These are phyloP conservation scores for Penicillium taxi DNA, from an alignment of 495 filamentous ascomycete species.

Conservation along the genomic window DNA sequence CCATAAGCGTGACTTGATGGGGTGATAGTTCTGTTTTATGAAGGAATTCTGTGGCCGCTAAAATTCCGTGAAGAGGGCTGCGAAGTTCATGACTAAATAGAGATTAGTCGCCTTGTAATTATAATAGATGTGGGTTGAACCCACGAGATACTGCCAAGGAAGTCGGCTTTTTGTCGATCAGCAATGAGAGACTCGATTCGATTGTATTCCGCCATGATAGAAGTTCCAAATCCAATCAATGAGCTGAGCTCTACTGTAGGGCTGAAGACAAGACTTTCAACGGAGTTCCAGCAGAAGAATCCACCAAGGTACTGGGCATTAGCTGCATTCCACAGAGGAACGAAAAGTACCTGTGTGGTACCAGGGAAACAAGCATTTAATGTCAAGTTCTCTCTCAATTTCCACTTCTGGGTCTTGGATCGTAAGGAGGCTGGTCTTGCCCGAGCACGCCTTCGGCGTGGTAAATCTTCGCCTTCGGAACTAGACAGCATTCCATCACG, in stretches of 20 bases:
- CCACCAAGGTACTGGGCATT: slow-evolving; percentile 61
- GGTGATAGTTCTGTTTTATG: slow-evolving; percentile 31
- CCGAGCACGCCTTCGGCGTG: slow-evolving; percentile 17
- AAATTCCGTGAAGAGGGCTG: slow-evolving; percentile 65
- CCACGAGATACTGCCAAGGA: slow-evolving; percentile 62
- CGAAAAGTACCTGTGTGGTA: slow-evolving; percentile 34
- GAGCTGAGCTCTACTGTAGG: slow-evolving; percentile 35
- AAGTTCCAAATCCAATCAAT: slow-evolving; percentile 54
- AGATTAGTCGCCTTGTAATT: slow-evolving; percentile 22
- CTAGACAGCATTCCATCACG: slow-evolving; percentile 35
- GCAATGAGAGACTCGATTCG: slow-evolving; percentile 48
- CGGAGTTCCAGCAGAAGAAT: slow-evolving; percentile 53
- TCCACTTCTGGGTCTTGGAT: slow-evolving; percentile 32
- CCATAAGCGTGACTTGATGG: slow-evolving; percentile 53
- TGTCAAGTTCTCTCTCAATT: slow-evolving; percentile 27
- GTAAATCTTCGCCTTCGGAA: slow-evolving; percentile 29
- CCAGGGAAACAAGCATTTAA: slow-evolving; percentile 37
- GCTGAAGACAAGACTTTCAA: slow-evolving; percentile 30
- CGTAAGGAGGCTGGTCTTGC: slow-evolving; percentile 8
- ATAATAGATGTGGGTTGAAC: slow-evolving; percentile 20
- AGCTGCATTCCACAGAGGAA: slow-evolving; percentile 59
- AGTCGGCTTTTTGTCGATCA: slow-evolving; percentile 58
- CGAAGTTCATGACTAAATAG: slow-evolving; percentile 60
- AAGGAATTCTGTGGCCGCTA: slow-evolving; percentile 61
- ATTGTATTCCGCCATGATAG: slow-evolving; percentile 59